Evolutionary conservation across 495 filamentous ascomycete species (phyloP).

Genomic region (Aspergillus saccharolyticus): DNA sequence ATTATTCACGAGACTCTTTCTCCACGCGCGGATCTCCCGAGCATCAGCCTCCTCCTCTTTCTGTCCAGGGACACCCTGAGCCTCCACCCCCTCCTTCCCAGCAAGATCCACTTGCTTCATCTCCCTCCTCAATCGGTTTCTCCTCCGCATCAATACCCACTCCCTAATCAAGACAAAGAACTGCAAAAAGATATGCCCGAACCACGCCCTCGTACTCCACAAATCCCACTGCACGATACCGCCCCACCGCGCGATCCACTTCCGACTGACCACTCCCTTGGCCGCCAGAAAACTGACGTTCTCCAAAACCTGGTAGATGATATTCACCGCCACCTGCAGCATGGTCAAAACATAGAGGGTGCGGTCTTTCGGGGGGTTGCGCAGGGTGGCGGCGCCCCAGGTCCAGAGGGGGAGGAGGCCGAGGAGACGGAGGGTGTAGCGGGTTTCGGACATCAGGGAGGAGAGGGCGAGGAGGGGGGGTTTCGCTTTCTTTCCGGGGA

Average conservation of each 20-base stretch:
- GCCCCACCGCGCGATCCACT: constrained; percentile 53
- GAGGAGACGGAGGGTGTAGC: constrained; percentile 74
- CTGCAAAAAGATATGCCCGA: constrained; percentile 69
- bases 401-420: constrained; percentile 72
- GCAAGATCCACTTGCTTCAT: constrained; percentile 31
- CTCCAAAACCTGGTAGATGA: constrained; percentile 73
- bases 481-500: too few species aligned
- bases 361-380: constrained; percentile 42
- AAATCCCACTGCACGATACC: constrained; percentile 52
- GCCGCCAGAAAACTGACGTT: constrained; percentile 73
- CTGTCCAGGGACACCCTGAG: constrained; percentile 26
- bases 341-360: constrained; percentile 50
- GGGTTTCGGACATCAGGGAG: constrained; percentile 59
- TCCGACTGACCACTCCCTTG: constrained; percentile 47
- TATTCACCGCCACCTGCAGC: constrained; percentile 61
- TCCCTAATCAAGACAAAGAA: constrained; percentile 55
- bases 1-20: constrained; percentile 45
- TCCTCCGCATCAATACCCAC: background rate
- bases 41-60: constrained; percentile 35
- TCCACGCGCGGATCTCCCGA: constrained; percentile 39
- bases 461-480: constrained; percentile 38
- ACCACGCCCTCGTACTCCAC: constrained; percentile 80
- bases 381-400: constrained; percentile 57
- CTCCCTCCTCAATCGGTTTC: too few species aligned
- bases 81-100: constrained; percentile 22